Percentiles rank a stretch among this genome's conserved stretches.
These are phyloP conservation scores for Calonectria pseudoturangicola DNA, from an alignment of 2,329 filamentous ascomycete genomes.

Conservation along the genomic window DNA sequence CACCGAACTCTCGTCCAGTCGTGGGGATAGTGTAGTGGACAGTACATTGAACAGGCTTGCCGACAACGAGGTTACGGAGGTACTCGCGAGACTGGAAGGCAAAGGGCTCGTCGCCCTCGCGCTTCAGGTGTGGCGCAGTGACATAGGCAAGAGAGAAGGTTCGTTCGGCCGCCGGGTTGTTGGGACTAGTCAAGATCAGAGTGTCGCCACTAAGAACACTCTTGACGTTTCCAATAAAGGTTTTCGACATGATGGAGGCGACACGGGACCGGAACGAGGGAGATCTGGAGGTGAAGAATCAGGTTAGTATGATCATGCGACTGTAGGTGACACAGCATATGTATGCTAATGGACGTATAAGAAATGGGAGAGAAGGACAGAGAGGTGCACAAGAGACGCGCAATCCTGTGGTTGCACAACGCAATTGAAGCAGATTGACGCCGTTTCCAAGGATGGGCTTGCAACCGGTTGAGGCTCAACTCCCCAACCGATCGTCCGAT, in stretches of 20 bases:
- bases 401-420: background rate
- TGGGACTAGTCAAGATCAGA: constrained; percentile 86
- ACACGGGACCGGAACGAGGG: constrained; percentile 46
- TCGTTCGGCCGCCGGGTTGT: constrained; percentile 88
- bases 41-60: constrained; percentile 90
- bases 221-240: constrained; percentile 86
- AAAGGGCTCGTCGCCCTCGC: constrained; percentile 93
- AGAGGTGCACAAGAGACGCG: constrained; percentile 1
- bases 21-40: constrained; percentile 92
- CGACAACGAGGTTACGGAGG: constrained; percentile 87
- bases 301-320: constrained; percentile 44
- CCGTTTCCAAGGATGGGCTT: constrained; percentile 11
- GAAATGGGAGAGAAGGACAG: background rate
- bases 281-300: constrained; percentile 44
- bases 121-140: constrained; percentile 87
- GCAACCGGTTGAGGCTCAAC: constrained; percentile 36
- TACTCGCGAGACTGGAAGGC: constrained; percentile 97
- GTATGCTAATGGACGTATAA: background rate
- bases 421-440: background rate
- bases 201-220: constrained; percentile 96
- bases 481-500: constrained; percentile 27
- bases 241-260: constrained; percentile 68
- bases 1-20: constrained; percentile 91
- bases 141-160: constrained; percentile 94
- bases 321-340: background rate